Percentiles rank a stretch among this genome's conserved stretches.
Evolutionary conservation across 2,329 filamentous ascomycete species (phyloP).

Genomic region (Xylaria sp.): DNA sequence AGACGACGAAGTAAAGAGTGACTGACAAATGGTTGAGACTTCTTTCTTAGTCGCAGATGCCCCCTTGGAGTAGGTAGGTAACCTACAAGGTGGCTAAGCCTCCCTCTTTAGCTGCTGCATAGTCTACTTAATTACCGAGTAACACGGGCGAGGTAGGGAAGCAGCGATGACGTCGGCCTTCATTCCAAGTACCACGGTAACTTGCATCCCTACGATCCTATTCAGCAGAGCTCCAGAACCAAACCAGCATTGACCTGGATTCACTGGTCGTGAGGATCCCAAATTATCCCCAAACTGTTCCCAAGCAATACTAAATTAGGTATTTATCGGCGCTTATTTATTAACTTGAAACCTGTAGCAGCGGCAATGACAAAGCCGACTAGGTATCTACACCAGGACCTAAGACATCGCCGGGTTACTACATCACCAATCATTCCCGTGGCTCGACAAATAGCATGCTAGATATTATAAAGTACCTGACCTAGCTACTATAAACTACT

Average conservation of each 20-base stretch:
- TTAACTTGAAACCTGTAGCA: conserved; percentile 6
- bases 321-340: not conserved
- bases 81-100: conserved; percentile 1
- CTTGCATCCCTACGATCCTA: conserved; percentile 14
- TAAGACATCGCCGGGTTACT: not conserved
- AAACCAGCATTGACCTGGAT: not conserved
- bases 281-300: not conserved
- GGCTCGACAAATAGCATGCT: not conserved
- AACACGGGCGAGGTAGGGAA: not conserved
- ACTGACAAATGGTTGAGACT: not conserved
- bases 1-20: not conserved
- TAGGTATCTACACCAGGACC: not conserved
- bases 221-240: not conserved
- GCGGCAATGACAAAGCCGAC: not conserved
- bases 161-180: conserved; percentile 29
- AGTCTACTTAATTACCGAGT: not conserved
- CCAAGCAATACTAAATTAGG: not conserved
- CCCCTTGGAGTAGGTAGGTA: not conserved
- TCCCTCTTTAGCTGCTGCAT: not conserved
- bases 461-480: not conserved
- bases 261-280: conserved; percentile 16
- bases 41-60: not conserved
- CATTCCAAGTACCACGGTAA: not conserved
- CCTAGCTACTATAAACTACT: not conserved
- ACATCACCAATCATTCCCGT: not conserved